These are phyloP conservation scores for Heterobasidion occidentale DNA, from an alignment of 1,284 basidiomycete species.

Conservation along the genomic window DNA sequence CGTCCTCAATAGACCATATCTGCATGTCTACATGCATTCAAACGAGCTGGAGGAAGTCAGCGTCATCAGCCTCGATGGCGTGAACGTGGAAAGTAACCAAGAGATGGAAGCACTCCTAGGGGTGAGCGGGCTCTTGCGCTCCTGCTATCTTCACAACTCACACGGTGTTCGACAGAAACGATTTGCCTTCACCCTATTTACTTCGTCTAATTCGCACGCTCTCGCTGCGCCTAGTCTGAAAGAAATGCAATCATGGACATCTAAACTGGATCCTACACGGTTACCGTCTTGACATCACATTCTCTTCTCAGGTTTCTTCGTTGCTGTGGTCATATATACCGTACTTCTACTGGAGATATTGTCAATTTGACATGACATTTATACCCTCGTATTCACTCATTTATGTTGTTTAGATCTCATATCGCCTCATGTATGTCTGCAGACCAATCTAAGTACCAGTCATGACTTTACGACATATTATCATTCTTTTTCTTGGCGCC, in stretches of 20 bases:
- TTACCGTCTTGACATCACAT: conserved; percentile 17
- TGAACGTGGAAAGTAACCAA: conserved; percentile 81
- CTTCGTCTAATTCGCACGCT: conserved; percentile 84
- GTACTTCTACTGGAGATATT: conserved; percentile 11
- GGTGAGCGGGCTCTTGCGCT: conserved; percentile 39
- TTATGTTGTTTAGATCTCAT: conserved; percentile 11
- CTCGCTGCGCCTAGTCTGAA: conserved; percentile 73
- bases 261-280: conserved; percentile 74
- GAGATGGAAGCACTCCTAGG: conserved; percentile 83
- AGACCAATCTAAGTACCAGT: conserved; percentile 1
- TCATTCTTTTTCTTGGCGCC: background rate
- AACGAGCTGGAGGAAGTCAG: conserved; percentile 80
- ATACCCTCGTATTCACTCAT: conserved; percentile 13
- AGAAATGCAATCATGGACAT: conserved; percentile 79
- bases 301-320: conserved; percentile 1
- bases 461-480: conserved; percentile 8
- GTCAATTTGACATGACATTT: conserved; percentile 7
- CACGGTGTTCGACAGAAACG: conserved; percentile 50
- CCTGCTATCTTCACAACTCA: conserved; percentile 1
- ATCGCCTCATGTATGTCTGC: conserved; percentile 11
- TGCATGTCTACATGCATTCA: conserved; percentile 79
- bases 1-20: conserved; percentile 61
- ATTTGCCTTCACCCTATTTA: conserved; percentile 83
- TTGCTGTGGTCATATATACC: conserved; percentile 9
- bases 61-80: conserved; percentile 78